These are phyloP conservation scores for Cryptomeria japonica DNA, from an alignment of 75 land plant genomes.

Conservation along the genomic window DNA sequence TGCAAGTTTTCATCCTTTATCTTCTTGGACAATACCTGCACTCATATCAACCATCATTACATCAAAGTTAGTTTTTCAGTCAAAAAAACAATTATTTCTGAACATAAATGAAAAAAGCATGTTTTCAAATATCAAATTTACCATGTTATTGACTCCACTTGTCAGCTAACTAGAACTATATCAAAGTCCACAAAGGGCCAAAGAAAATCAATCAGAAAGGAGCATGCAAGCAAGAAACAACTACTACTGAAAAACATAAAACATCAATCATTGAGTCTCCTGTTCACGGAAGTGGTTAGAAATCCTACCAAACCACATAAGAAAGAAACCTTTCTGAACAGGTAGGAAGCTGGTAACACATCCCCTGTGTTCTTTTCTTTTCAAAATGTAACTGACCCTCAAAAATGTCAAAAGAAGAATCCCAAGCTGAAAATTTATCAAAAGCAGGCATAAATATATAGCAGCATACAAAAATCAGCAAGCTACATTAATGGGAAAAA, in stretches of 20 bases:
- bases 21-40: slow-evolving; percentile 30
- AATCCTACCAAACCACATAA: neutral
- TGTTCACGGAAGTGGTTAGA: neutral
- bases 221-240: neutral
- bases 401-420: neutral
- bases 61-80: neutral
- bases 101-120: neutral
- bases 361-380: neutral
- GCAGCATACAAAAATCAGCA: neutral
- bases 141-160: neutral
- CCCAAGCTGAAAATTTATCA: neutral
- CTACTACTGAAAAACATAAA: neutral
- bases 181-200: neutral
- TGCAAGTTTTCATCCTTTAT: slow-evolving; percentile 42
- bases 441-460: neutral
- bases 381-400: neutral
- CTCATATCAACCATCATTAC: neutral
- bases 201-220: neutral
- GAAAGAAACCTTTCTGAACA: neutral
- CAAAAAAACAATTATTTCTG: neutral
- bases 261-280: neutral
- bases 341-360: neutral
- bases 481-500: neutral
- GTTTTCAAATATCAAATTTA: neutral
- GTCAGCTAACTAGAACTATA: neutral